Base-by-base conservation (phyloP, 1,284 basidiomycete genomes). In the Termitomyces sp. region DNA sequence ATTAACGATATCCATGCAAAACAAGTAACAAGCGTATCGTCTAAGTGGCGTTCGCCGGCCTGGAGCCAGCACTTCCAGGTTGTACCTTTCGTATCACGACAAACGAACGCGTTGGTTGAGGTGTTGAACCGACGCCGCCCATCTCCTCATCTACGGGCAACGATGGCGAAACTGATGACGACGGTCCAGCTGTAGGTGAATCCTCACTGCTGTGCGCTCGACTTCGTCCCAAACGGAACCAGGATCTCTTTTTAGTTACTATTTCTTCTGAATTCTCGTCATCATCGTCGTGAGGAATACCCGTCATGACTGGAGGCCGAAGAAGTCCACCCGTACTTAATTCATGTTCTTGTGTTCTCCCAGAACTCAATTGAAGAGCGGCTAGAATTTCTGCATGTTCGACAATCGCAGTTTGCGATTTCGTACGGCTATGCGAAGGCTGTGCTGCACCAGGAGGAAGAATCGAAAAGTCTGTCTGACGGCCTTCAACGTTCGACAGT, bases 361-460 rank as follows among this genome's bases (percentile, higher is more conserved):
- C 46, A 4, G 59, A 42, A 30, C 51, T 46, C 1, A 50, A 28
- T 28, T 57, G 58, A 6, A 54, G n/a, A 26, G 59, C 34, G 7
- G 56, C 65, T 56, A 72, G 56, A 38, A 65, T 60, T 19, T 72
- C 60, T 40, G 74, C 73, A 64, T 86, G 75, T 66, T 88, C 86
- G 26, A 92, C 82, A 58, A 92, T 81, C 1, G 90, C 89, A 5
- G 83, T 86, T 65, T 92, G 90, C 24, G 87, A 90, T 70, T 84
- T 83, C n/a, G 82, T 89, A 33, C 90, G 81, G 31, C 80, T 71
- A 65, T 88, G 86, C n/a, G 76, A 73, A n/a, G 83, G 81, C 40
- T 78, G 73, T 78, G 83, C 81, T 7, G 84, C 84, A 8, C 86
- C 85, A 3, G 79, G 76, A 0, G 84, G 84, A 17, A 86, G 67